These are phyloP conservation scores for Didymella exigua DNA, from an alignment of 2,329 filamentous ascomycete genomes.

Conservation along the genomic window DNA sequence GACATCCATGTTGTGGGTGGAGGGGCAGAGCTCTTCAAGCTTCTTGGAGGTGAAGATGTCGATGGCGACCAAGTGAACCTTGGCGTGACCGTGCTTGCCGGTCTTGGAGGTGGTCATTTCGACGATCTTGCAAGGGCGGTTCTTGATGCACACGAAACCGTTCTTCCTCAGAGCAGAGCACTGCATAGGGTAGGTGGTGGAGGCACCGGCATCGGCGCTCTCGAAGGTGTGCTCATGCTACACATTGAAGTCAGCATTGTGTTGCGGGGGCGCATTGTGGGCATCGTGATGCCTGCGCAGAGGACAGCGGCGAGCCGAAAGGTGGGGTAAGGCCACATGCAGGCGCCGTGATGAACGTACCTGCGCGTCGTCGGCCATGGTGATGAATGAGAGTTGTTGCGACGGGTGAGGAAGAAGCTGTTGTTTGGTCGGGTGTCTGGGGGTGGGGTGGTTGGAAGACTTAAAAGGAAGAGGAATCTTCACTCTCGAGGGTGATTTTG, in stretches of 20 bases:
- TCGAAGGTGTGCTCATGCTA: constrained; percentile 78
- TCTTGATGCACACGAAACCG: constrained; percentile 98
- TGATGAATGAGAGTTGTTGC: constrained; percentile 53
- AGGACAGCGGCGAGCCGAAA: constrained; percentile 39
- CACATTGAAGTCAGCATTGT: constrained; percentile 15
- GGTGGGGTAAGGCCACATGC: constrained; percentile 47
- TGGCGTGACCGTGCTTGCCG: constrained; percentile 99
- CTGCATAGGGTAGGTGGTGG: constrained; percentile 94
- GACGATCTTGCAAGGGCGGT: constrained; percentile 99
- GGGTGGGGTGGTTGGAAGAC: constrained; percentile 35
- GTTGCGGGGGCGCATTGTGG: constrained; percentile 13
- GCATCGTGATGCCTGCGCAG: constrained; percentile 32
- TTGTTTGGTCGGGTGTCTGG: constrained; percentile 32
- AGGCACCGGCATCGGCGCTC: constrained; percentile 94
- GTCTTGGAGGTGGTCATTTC: constrained; percentile 99
- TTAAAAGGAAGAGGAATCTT: constrained; percentile 41
- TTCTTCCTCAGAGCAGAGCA: constrained; percentile 99
- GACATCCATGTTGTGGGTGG: constrained; percentile 97
- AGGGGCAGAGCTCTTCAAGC: constrained; percentile 97
- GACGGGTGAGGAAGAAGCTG: constrained; percentile 43
- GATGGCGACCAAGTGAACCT: constrained; percentile 96
- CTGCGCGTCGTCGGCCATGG: constrained; percentile 71
- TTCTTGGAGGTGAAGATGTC: constrained; percentile 99
- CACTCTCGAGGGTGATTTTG: constrained; percentile 40
- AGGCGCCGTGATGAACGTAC: constrained; percentile 53